These are phyloP conservation scores for Pestalotiopsis sp. DNA, from an alignment of 2,329 filamentous ascomycete species.

Conservation along the genomic window DNA sequence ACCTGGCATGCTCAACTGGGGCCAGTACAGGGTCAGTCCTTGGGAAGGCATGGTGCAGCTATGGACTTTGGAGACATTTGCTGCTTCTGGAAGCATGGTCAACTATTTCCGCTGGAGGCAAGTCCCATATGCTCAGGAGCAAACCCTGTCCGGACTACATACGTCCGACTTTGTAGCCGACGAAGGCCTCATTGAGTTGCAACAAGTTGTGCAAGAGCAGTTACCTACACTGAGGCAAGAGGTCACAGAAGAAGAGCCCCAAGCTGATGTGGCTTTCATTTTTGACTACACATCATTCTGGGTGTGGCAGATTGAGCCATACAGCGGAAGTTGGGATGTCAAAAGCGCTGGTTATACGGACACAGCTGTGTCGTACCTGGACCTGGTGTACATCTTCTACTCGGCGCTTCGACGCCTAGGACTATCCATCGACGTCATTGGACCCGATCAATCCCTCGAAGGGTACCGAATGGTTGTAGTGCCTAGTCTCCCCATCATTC, in stretches of 20 bases:
- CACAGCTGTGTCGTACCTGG: slow-evolving; percentile 16
- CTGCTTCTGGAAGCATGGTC: slow-evolving; percentile 19
- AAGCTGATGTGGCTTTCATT: slow-evolving; percentile 20
- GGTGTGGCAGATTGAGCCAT: slow-evolving; percentile 23
- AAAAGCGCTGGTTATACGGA: slow-evolving; percentile 17
- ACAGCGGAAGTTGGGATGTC: slow-evolving; percentile 23
- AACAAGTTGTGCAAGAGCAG: slow-evolving; percentile 17
- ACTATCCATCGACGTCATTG: slow-evolving; percentile 23
- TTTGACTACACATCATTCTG: slow-evolving; percentile 23
- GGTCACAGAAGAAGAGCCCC: slow-evolving; percentile 12
- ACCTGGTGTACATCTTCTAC: slow-evolving; percentile 22
- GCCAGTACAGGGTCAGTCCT: slow-evolving; percentile 20
- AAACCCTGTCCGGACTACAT: slow-evolving; percentile 22
- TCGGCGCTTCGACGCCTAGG: slow-evolving; percentile 23
- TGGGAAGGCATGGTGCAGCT: slow-evolving; percentile 22
- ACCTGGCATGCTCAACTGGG: slow-evolving; percentile 25
- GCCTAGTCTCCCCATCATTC: slow-evolving; percentile 22
- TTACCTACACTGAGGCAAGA: slow-evolving; percentile 16
- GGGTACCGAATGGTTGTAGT: slow-evolving; percentile 24
- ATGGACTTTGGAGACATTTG: slow-evolving; percentile 24
- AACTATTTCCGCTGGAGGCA: slow-evolving; percentile 27
- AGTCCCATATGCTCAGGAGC: slow-evolving; percentile 24
- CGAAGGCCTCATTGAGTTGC: slow-evolving; percentile 18
- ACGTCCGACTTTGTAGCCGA: slow-evolving; percentile 20
- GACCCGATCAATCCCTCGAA: slow-evolving; percentile 18